These are phyloP conservation scores for Stereum hirsutum DNA, from an alignment of 1,284 basidiomycete genomes.

Conservation along the genomic window DNA sequence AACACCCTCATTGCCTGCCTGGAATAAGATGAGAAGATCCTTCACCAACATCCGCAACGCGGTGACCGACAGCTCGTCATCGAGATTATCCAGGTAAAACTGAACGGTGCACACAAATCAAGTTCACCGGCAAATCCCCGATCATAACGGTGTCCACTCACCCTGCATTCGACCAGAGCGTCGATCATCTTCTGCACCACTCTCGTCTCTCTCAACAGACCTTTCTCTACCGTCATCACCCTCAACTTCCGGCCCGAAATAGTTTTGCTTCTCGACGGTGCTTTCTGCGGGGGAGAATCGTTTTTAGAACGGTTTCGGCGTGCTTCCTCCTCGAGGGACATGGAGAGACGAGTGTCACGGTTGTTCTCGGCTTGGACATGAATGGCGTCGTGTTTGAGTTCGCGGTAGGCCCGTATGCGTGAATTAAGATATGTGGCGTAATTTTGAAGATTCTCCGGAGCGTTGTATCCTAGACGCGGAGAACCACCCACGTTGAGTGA, in stretches of 20 bases:
- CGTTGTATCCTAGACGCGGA: slow-evolving; percentile 55
- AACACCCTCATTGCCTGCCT: slow-evolving; percentile 95
- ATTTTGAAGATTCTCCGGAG: slow-evolving; percentile 79
- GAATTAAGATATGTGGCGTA: slow-evolving; percentile 90
- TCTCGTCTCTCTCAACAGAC: slow-evolving; percentile 86
- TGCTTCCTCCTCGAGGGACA: slow-evolving; percentile 46
- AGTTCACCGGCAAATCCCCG: background rate
- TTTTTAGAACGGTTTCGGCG: slow-evolving; percentile 13
- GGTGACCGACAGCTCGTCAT: slow-evolving; percentile 86
- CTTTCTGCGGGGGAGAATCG: slow-evolving; percentile 7
- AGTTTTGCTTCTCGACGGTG: slow-evolving; percentile 60
- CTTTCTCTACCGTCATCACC: slow-evolving; percentile 93
- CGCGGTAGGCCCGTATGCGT: slow-evolving; percentile 83
- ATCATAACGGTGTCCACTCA: slow-evolving; percentile 27
- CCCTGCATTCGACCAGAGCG: slow-evolving; percentile 79
- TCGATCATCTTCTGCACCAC: slow-evolving; percentile 88
- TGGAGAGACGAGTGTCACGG: slow-evolving; percentile 65
- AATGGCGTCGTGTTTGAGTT: slow-evolving; percentile 91
- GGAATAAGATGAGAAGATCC: slow-evolving; percentile 92
- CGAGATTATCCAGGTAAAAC: slow-evolving; percentile 92
- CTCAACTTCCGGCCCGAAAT: slow-evolving; percentile 79
- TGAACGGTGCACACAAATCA: slow-evolving; percentile 19
- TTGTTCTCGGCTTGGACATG: slow-evolving; percentile 86
- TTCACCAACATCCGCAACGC: slow-evolving; percentile 96
- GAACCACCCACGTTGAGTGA: background rate